Conservation (phyloP, 2,329 filamentous ascomycete species). For the Cytospora schulzeri region DNA sequence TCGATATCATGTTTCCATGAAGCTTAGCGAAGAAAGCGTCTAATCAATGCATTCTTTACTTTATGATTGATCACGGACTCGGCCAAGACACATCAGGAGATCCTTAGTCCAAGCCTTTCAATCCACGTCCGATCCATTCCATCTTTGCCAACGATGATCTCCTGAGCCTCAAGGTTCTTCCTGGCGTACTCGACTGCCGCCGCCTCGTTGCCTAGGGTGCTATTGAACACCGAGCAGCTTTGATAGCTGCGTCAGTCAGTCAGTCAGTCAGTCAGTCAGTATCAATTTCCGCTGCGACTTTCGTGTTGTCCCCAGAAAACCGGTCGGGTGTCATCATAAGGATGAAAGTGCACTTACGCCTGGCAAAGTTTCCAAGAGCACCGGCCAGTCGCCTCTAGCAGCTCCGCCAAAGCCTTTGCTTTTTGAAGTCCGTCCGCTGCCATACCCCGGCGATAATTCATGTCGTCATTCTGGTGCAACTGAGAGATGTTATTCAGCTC, state of each 20-base stretch:
- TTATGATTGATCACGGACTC: too few species aligned
- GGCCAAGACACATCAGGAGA: background rate
- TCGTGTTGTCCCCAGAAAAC: background rate
- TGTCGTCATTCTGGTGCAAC: too few species aligned
- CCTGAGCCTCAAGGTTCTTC: background rate
- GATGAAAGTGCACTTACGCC: background rate
- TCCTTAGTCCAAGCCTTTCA: background rate
- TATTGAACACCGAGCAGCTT: background rate
- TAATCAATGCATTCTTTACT: too few species aligned
- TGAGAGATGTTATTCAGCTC: background rate
- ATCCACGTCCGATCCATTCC: constrained; percentile 5
- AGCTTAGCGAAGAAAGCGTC: background rate
- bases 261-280: too few species aligned
- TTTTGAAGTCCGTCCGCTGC: background rate
- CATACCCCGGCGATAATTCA: background rate
- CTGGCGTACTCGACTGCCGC: constrained; percentile 2
- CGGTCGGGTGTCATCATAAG: background rate
- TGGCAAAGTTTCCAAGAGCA: background rate
- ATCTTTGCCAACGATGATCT: constrained; percentile 1
- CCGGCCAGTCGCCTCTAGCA: constrained; percentile 1
- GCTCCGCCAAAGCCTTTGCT: background rate
- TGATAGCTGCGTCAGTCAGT: constrained; percentile 1
- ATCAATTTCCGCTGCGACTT: background rate
- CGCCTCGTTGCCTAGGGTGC: background rate
- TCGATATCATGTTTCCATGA: too few species aligned